Percentiles rank a stretch among this genome's conserved stretches.
Conservation (phyloP, 257 asterid genomes). For the Marsdenia floribunda region DNA sequence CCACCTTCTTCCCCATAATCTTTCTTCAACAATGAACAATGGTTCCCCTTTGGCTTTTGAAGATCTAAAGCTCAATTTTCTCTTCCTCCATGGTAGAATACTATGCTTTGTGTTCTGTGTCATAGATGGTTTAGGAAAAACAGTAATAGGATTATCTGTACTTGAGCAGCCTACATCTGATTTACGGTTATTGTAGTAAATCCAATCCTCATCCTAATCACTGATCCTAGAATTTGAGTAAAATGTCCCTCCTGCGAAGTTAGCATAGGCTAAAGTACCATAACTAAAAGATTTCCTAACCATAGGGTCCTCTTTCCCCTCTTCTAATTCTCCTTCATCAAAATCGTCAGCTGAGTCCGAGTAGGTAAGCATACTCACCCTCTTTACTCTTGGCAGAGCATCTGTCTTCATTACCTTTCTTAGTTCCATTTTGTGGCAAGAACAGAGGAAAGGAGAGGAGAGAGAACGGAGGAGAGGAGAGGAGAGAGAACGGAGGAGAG, state of each 20-base stretch:
- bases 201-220: slow-evolving; percentile 68
- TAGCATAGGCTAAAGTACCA: slow-evolving; percentile 76
- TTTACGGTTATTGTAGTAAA: slow-evolving; percentile 79
- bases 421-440: too few relatives aligned
- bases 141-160: slow-evolving; percentile 32
- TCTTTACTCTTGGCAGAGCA: slow-evolving; percentile 78
- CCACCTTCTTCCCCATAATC: slow-evolving; percentile 96
- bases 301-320: slow-evolving; percentile 44
- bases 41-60: slow-evolving; percentile 95
- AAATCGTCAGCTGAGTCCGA: slow-evolving; percentile 62
- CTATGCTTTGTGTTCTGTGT: slow-evolving; percentile 64
- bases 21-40: slow-evolving; percentile 76
- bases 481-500: too few relatives aligned
- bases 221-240: slow-evolving; percentile 48
- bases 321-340: slow-evolving; percentile 78
- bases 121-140: slow-evolving; percentile 37
- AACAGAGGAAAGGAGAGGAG: too few relatives aligned
- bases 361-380: slow-evolving; percentile 72
- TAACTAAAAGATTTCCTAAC: slow-evolving; percentile 85
- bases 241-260: slow-evolving; percentile 58
- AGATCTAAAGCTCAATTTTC: slow-evolving; percentile 83
- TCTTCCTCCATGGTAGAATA: slow-evolving; percentile 88
- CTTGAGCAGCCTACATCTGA: slow-evolving; percentile 61
- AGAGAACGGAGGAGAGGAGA: too few relatives aligned
- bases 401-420: slow-evolving; percentile 59